phyloP scores from a whole-genome alignment of 2,329 filamentous ascomycete genomes.

The Metarhizium brunneum region DNA sequence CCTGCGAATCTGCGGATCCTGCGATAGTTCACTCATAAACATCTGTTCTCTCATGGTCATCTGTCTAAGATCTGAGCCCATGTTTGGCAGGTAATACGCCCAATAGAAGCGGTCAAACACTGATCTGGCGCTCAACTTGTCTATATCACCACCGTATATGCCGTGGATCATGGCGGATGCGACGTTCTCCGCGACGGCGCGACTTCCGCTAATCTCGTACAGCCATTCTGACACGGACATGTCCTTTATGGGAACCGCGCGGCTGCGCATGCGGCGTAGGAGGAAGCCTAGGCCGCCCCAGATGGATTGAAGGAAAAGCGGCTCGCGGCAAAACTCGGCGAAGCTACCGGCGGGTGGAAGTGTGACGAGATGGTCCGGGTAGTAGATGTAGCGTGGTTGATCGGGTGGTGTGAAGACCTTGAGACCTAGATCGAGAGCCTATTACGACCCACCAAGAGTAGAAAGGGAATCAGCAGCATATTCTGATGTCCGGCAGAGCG shows the following conservation, averaged over 20 bases:
- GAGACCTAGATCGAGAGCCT: slow-evolving; percentile 28
- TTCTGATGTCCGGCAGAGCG: neutral
- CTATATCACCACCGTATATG: slow-evolving; percentile 85
- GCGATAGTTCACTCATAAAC: slow-evolving; percentile 18
- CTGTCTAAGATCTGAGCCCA: slow-evolving; percentile 31
- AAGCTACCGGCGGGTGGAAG: slow-evolving; percentile 21
- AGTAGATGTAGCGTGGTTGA: slow-evolving; percentile 66
- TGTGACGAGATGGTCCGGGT: slow-evolving; percentile 58
- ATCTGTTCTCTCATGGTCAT: slow-evolving; percentile 21
- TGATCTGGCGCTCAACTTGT: slow-evolving; percentile 65
- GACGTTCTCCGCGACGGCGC: slow-evolving; percentile 56
- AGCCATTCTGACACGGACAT: slow-evolving; percentile 28
- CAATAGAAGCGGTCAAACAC: slow-evolving; percentile 29
- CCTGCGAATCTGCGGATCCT: slow-evolving; percentile 19
- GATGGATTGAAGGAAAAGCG: slow-evolving; percentile 23
- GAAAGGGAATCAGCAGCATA: neutral
- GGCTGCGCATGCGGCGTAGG: slow-evolving; percentile 12
- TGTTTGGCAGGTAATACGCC: slow-evolving; percentile 18
- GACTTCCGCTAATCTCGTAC: slow-evolving; percentile 18
- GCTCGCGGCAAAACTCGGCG: slow-evolving; percentile 18
- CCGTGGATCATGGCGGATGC: slow-evolving; percentile 73
- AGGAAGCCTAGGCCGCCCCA: slow-evolving; percentile 17
- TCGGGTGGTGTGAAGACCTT: slow-evolving; percentile 40
- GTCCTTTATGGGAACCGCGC: slow-evolving; percentile 17
- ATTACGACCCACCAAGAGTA: neutral